Evolutionary conservation across 768 basidiomycete genomes (phyloP).

Genomic region (Termitomyces sp.): DNA sequence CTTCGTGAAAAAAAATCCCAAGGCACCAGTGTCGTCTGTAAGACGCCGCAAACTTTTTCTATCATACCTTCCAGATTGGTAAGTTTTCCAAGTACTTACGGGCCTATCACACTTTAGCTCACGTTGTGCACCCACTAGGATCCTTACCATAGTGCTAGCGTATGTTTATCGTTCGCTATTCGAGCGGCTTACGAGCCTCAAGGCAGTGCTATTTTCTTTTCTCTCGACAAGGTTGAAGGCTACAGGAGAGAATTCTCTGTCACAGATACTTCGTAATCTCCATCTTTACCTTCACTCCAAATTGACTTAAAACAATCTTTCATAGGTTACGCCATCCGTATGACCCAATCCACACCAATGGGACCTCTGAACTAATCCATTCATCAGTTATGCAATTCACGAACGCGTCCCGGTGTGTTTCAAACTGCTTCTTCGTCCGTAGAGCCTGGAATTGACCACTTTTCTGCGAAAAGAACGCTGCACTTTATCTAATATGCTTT

Average conservation of each 20-base stretch:
- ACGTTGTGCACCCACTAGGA: slow-evolving; percentile 37
- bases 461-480: slow-evolving; percentile 33
- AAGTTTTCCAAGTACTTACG: slow-evolving; percentile 18
- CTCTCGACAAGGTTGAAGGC: slow-evolving; percentile 62
- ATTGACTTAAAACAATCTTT: slow-evolving; percentile 18
- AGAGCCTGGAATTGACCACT: neutral
- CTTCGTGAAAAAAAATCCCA: slow-evolving; percentile 20
- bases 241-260: slow-evolving; percentile 80
- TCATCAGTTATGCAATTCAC: slow-evolving; percentile 58
- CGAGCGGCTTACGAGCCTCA: neutral
- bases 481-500: slow-evolving; percentile 48
- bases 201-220: slow-evolving; percentile 57
- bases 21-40: slow-evolving; percentile 25
- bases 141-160: slow-evolving; percentile 65
- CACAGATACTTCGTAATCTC: slow-evolving; percentile 66
- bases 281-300: neutral
- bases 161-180: slow-evolving; percentile 30
- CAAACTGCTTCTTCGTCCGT: neutral
- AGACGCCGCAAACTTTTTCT: slow-evolving; percentile 43
- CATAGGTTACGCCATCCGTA: slow-evolving; percentile 40
- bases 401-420: slow-evolving; percentile 73
- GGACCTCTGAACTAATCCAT: neutral
- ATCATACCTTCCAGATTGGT: slow-evolving; percentile 82
- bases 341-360: slow-evolving; percentile 16
- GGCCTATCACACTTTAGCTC: neutral